These are phyloP conservation scores for Hygrophorus russula DNA, from an alignment of 768 basidiomycete genomes.

Conservation along the genomic window DNA sequence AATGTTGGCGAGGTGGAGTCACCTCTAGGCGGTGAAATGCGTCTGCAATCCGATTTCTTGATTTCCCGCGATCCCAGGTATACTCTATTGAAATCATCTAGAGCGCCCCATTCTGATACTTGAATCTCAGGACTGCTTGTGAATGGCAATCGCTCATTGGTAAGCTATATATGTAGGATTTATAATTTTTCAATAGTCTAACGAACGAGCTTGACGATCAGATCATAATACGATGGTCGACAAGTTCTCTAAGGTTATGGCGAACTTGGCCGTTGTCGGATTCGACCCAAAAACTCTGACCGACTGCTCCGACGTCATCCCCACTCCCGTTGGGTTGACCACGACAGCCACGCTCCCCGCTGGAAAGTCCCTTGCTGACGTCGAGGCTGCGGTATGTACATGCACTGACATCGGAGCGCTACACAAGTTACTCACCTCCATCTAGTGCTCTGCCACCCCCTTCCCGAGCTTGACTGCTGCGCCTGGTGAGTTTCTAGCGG, in stretches of 20 bases:
- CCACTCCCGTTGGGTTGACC: constrained; percentile 7
- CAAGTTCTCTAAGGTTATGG: too few species aligned
- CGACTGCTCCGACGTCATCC: constrained; percentile 20
- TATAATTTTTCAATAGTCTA: not conserved
- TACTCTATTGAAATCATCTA: not conserved
- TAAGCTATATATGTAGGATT: constrained; percentile 5
- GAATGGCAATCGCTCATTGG: constrained; percentile 27
- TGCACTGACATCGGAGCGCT: too few species aligned
- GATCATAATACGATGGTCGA: too few species aligned
- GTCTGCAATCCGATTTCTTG: not conserved
- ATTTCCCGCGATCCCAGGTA: constrained; percentile 17
- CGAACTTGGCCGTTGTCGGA: constrained; percentile 11
- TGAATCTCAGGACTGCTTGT: constrained; percentile 22
- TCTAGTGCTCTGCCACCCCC: constrained; percentile 13
- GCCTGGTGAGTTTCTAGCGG: constrained; percentile 7
- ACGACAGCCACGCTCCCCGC: constrained; percentile 17
- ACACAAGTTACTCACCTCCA: not conserved
- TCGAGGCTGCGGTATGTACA: constrained; percentile 17
- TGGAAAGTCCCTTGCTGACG: constrained; percentile 16
- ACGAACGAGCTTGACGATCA: too few species aligned
- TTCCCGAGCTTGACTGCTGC: constrained; percentile 15
- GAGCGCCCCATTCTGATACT: not conserved
- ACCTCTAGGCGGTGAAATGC: too few species aligned
- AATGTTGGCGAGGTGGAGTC: too few species aligned
- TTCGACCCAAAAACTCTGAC: constrained; percentile 12